Percentiles rank a stretch among this genome's conserved stretches.
phyloP scores from a whole-genome alignment of 306 rosid genomes.

The Psophocarpus tetragonolobus region DNA sequence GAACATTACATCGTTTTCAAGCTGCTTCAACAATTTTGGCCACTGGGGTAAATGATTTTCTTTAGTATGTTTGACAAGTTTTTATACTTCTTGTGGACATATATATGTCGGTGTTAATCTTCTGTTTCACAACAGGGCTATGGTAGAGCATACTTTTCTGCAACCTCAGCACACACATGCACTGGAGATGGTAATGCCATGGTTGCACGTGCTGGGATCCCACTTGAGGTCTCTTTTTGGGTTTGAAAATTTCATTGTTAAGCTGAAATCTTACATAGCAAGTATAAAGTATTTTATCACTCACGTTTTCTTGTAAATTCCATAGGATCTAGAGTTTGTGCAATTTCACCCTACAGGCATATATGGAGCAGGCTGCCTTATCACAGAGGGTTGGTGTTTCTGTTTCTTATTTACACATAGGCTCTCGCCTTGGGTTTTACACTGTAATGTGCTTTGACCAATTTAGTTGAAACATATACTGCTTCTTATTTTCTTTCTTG shows the following conservation, averaged over 20 bases:
- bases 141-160: conserved; percentile 85
- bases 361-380: conserved; percentile 98
- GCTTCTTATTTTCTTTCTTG: conserved; percentile 34
- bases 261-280: neutral
- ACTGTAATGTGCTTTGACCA: neutral
- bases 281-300: neutral
- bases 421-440: conserved; percentile 14
- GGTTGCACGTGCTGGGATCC: conserved; percentile 94
- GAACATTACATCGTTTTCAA: conserved; percentile 84
- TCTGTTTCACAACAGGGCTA: conserved; percentile 61
- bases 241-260: conserved; percentile 18
- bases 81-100: neutral
- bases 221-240: conserved; percentile 65
- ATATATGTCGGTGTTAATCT: neutral
- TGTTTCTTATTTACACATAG: neutral
- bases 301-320: conserved; percentile 22
- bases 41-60: conserved; percentile 63
- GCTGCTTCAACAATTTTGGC: conserved; percentile 86
- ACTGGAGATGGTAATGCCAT: conserved; percentile 98
- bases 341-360: conserved; percentile 98
- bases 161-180: conserved; percentile 97
- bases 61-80: conserved; percentile 1
- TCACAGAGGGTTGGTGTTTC: conserved; percentile 77
- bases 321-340: conserved; percentile 94
- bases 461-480: neutral